Evolutionary conservation across 2,329 filamentous ascomycete genomes (phyloP).

Genomic region (Nannizzia gypsea): DNA sequence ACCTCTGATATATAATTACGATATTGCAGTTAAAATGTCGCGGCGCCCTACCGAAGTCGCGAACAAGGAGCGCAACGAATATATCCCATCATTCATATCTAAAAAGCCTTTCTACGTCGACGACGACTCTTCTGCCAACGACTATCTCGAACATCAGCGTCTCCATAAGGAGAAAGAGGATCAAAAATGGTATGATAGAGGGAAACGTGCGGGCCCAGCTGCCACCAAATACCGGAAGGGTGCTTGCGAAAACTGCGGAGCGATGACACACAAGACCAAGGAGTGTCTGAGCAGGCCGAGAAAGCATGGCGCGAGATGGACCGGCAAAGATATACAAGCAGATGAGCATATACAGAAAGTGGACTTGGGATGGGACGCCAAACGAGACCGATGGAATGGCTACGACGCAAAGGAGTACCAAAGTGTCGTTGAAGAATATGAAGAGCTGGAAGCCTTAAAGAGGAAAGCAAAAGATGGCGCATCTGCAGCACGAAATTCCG

Average conservation of each 20-base stretch:
- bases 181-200: constrained; percentile 84
- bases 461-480: constrained; percentile 41
- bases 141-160: constrained; percentile 96
- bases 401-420: constrained; percentile 82
- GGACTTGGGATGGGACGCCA: constrained; percentile 87
- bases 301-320: constrained; percentile 83
- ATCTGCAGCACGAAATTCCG: constrained; percentile 41
- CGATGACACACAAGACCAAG: constrained; percentile 91
- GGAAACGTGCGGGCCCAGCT: constrained; percentile 69
- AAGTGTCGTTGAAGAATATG: constrained; percentile 77
- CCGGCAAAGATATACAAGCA: constrained; percentile 82
- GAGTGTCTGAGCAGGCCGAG: constrained; percentile 83
- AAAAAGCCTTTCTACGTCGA: constrained; percentile 93
- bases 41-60: constrained; percentile 43
- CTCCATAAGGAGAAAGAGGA: constrained; percentile 58
- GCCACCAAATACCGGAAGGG: constrained; percentile 97
- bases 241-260: constrained; percentile 95
- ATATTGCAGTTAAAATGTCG: constrained; percentile 24
- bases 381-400: constrained; percentile 96
- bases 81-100: constrained; percentile 95
- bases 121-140: constrained; percentile 60
- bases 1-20: background rate
- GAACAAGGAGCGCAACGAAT: constrained; percentile 86
- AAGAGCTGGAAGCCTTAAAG: constrained; percentile 68
- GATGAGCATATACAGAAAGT: constrained; percentile 82